Conservation (phyloP, 192 early-diverging fungal genomes). For the Linnemannia exigua region DNA sequence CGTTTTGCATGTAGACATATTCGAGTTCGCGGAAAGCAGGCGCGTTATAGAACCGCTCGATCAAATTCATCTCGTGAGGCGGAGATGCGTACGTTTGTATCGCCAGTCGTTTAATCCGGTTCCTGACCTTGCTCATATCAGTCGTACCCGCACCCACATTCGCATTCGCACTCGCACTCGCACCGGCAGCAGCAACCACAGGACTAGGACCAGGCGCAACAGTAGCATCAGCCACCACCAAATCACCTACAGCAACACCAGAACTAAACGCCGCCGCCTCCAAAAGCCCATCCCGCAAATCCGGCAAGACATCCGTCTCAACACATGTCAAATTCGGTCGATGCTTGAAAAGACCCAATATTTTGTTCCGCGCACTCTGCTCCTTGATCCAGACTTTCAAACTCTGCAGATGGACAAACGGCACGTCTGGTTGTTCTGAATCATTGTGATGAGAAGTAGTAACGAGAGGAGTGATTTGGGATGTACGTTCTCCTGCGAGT, state of each 20-base stretch:
- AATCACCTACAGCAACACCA: background rate
- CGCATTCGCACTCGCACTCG: background rate
- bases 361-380: background rate
- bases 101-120: background rate
- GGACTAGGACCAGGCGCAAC: background rate
- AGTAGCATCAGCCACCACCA: background rate
- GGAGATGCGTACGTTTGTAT: conserved; percentile 4
- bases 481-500: background rate
- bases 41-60: conserved; percentile 9
- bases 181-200: background rate
- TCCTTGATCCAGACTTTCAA: conserved; percentile 20
- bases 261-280: conserved; percentile 22
- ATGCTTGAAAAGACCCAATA: conserved; percentile 10
- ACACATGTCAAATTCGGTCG: conserved; percentile 17
- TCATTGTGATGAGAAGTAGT: too few relatives aligned
- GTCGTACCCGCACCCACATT: background rate
- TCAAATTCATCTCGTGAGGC: background rate
- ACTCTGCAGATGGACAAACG: conserved; percentile 9
- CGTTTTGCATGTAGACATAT: conserved; percentile 18
- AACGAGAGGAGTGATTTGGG: background rate
- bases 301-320: conserved; percentile 20
- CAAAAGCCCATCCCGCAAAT: background rate
- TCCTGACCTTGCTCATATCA: background rate
- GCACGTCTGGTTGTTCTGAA: background rate
- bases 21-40: background rate